Percentiles rank a stretch among this genome's conserved stretches.
These are phyloP conservation scores for Leptographium lundbergii DNA, from an alignment of 2,329 filamentous ascomycete species.

Conservation along the genomic window DNA sequence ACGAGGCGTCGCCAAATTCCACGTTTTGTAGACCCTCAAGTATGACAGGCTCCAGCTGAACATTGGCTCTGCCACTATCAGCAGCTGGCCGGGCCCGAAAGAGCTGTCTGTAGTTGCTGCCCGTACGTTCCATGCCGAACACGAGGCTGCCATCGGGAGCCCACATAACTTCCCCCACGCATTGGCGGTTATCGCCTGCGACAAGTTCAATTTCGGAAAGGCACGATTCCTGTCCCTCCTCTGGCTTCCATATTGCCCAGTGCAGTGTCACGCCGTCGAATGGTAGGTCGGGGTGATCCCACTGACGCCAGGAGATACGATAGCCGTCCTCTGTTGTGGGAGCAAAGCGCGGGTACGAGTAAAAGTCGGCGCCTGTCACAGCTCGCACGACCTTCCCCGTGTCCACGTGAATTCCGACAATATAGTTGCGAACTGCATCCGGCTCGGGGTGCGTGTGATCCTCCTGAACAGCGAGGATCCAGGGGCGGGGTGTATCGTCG, in stretches of 20 bases:
- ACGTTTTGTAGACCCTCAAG: conserved; percentile 27
- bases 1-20: conserved; percentile 24
- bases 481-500: conserved; percentile 17
- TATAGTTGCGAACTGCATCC: conserved; percentile 21
- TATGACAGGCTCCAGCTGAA: conserved; percentile 14
- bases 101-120: conserved; percentile 32
- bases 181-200: conserved; percentile 28
- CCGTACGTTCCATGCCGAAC: conserved; percentile 29
- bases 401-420: conserved; percentile 26
- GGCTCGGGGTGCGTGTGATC: conserved; percentile 28
- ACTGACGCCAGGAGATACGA: conserved; percentile 38
- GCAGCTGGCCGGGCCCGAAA: conserved; percentile 23
- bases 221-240: not conserved
- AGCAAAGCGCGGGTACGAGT: conserved; percentile 35
- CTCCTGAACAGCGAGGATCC: conserved; percentile 39
- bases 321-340: conserved; percentile 21
- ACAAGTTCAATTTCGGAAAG: conserved; percentile 22
- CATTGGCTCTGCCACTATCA: conserved; percentile 5
- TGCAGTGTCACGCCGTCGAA: conserved; percentile 34
- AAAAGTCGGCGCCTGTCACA: conserved; percentile 36
- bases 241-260: conserved; percentile 22
- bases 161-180: conserved; percentile 38
- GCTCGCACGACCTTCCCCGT: conserved; percentile 28
- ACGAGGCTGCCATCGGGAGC: conserved; percentile 33
- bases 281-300: conserved; percentile 40